phyloP scores from a whole-genome alignment of 169 alveolate genomes.

The Plasmodium coatneyi region DNA sequence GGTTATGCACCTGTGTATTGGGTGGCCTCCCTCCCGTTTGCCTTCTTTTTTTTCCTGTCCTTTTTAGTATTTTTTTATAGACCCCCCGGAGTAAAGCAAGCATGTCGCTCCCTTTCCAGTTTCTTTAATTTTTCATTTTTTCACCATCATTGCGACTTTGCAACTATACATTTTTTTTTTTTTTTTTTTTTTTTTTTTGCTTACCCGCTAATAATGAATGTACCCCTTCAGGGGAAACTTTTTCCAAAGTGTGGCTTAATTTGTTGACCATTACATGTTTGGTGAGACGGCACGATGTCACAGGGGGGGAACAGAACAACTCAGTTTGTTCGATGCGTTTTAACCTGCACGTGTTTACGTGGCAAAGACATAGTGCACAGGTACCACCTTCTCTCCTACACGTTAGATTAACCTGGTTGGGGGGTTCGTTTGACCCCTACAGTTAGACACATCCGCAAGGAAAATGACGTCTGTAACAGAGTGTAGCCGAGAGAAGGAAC shows the following conservation, averaged over 20 bases:
- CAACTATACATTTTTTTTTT: not conserved
- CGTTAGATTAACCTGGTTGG: not conserved
- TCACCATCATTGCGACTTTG: not conserved
- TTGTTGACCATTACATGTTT: not conserved
- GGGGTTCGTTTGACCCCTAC: too few relatives aligned
- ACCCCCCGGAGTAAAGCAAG: not conserved
- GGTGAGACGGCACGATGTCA: not conserved
- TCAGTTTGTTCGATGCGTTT: not conserved
- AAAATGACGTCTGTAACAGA: not conserved
- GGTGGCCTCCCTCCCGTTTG: not conserved
- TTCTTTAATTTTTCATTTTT: not conserved
- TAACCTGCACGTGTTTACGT: not conserved
- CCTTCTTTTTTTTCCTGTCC: not conserved
- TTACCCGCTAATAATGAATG: not conserved
- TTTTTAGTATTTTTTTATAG: not conserved
- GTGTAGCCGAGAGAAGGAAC: not conserved
- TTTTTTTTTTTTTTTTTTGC: not conserved
- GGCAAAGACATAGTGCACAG: not conserved
- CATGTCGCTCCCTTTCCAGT: not conserved
- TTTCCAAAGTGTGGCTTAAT: not conserved
- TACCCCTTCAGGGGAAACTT: not conserved
- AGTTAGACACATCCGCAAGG: not conserved
- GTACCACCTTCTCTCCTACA: not conserved
- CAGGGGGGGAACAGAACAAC: not conserved
- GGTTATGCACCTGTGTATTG: not conserved